A percentile compares a stretch with the other conserved stretches of the same genome.
Evolutionary conservation across 768 basidiomycete genomes (phyloP).

Genomic region (Pisolithus albus): DNA sequence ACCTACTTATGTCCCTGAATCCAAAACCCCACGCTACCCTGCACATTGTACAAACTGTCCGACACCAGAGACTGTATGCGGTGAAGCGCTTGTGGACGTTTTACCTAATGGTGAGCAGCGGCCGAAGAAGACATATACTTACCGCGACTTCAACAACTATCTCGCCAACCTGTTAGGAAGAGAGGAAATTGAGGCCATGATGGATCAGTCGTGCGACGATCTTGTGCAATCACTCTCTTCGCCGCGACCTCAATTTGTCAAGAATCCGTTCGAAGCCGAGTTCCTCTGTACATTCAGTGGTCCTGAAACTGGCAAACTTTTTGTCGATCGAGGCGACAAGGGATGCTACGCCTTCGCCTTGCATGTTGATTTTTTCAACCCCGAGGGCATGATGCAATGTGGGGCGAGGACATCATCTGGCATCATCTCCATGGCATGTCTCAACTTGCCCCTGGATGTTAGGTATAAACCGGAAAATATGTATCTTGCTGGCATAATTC

Average conservation of each 20-base stretch:
- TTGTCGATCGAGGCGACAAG: not conserved
- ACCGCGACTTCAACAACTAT: slow-evolving; percentile 4
- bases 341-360: too few relatives aligned
- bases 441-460: too few relatives aligned
- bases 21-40: too few relatives aligned
- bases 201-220: not conserved
- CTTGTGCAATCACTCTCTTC: not conserved
- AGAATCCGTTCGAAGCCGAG: slow-evolving; percentile 7
- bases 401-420: too few relatives aligned
- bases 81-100: not conserved
- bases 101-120: not conserved
- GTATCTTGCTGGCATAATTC: too few relatives aligned
- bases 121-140: not conserved
- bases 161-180: not conserved
- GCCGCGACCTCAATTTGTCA: not conserved
- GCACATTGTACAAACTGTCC: too few relatives aligned
- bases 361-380: too few relatives aligned
- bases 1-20: too few relatives aligned
- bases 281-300: slow-evolving; percentile 5
- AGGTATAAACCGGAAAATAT: too few relatives aligned
- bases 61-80: not conserved
- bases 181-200: not conserved
- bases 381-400: too few relatives aligned
- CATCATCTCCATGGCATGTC: too few relatives aligned
- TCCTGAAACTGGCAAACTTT: not conserved